Base-by-base conservation (phyloP, 1,284 basidiomycete genomes). In the Leccinum fallax region DNA sequence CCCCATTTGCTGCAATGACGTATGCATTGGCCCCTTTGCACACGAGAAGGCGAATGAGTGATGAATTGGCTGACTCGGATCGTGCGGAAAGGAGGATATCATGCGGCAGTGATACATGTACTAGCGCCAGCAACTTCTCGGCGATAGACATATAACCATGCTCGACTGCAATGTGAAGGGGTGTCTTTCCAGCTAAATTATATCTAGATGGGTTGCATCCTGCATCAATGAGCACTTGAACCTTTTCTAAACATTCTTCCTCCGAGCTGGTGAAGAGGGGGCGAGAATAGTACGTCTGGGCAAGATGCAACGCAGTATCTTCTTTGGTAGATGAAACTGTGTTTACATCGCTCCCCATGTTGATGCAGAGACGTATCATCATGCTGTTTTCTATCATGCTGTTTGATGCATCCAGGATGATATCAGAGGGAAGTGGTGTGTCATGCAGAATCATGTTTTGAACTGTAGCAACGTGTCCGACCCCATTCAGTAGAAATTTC, bases 381-480 rank as follows among this genome's bases (percentile, higher is more conserved):
- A 28, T 4, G 40, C 30, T n/a, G 30, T 13, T 3, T 4, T 5
- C 4, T 5, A 28, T 28, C 28, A 28, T 4, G 40, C 30, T n/a
- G 36, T 13, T 3, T 6, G 32, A 38, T 0, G 59, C 66, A 16
- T 57, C 19, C 8, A 67, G 53, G 1, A 69, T 5, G 34, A 9
- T 36, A 11, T 63, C 5, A 2, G 4, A 0, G 4, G 19, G 19
- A 3, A 5, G 4, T 26, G 15, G 11, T 4, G 10, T 15, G 1
- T 28, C n/a, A 8, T 15, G 46, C 0, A 51, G 46, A 0, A 51
- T 54, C 4, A 65, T 43, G 13, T 28, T 16, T n/a, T 57, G 3
- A 2, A 61, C 32, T 2, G 15, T 28, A 8, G 62, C 36, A 7
- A 67, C 3, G 2, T 58, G 62, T 1, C 66, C 66, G n/a, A n/a